These are phyloP conservation scores for Penicillium tannophilum DNA, from an alignment of 495 filamentous ascomycete species.

Conservation along the genomic window DNA sequence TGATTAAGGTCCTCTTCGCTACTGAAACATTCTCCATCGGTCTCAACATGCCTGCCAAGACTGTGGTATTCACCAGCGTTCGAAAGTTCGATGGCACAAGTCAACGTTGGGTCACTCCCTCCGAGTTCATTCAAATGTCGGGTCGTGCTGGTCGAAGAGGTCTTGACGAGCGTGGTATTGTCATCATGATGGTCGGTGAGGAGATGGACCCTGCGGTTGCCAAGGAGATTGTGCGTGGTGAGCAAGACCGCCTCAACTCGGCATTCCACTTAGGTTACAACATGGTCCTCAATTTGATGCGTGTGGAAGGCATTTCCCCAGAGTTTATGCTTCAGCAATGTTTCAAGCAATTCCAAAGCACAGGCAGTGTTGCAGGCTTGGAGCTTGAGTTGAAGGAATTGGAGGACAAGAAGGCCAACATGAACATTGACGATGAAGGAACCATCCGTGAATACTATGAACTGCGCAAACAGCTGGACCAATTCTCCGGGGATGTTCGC, in stretches of 20 bases:
- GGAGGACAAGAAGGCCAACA: conserved; percentile 68
- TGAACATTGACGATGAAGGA: conserved; percentile 80
- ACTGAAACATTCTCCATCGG: conserved; percentile 99
- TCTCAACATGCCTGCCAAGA: conserved; percentile 98
- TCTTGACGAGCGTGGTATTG: conserved; percentile 96
- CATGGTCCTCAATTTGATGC: conserved; percentile 94
- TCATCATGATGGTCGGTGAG: conserved; percentile 99
- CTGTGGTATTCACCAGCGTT: conserved; percentile 95
- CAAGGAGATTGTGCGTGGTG: conserved; percentile 90
- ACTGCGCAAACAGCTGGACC: conserved; percentile 77
- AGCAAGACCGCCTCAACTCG: conserved; percentile 95
- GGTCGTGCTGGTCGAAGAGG: conserved; percentile 94
- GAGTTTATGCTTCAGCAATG: conserved; percentile 96
- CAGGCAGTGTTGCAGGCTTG: conserved; percentile 75
- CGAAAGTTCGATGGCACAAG: conserved; percentile 90
- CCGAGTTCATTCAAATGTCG: conserved; percentile 98
- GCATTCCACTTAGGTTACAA: conserved; percentile 99
- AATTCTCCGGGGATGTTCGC: conserved; percentile 81
- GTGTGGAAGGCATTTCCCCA: conserved; percentile 94
- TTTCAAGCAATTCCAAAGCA: conserved; percentile 98
- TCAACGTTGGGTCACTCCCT: conserved; percentile 84
- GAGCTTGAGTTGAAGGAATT: conserved; percentile 77
- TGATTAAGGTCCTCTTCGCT: conserved; percentile 97
- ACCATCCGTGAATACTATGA: conserved; percentile 92
- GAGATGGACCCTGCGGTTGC: conserved; percentile 94